These are phyloP conservation scores for Aegilops bicornis DNA, from an alignment of 176 grass and related monocot genomes.

Conservation along the genomic window DNA sequence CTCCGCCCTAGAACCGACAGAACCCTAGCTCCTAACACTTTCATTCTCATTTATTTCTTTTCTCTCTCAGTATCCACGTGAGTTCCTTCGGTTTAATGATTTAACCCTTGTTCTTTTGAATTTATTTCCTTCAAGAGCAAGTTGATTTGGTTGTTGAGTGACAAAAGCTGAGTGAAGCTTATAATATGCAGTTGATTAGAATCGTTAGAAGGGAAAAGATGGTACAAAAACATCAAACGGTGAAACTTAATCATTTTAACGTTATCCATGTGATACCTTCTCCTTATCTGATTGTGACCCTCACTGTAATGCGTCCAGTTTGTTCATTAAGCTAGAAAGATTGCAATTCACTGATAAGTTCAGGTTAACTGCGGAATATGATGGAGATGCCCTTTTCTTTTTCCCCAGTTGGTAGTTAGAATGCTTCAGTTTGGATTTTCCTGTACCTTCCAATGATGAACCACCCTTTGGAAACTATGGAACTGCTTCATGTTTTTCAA, in stretches of 20 bases:
- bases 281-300: neutral
- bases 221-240: neutral
- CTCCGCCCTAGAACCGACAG: too few species aligned
- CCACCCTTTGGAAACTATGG: neutral
- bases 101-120: neutral
- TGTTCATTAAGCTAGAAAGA: neutral
- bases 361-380: neutral
- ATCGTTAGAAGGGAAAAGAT: neutral
- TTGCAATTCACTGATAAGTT: neutral
- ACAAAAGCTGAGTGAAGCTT: neutral
- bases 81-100: neutral
- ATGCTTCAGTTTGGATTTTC: neutral
- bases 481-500: neutral
- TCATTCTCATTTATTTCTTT: neutral
- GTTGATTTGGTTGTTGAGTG: conserved; percentile 16
- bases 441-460: neutral
- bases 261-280: neutral
- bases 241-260: neutral
- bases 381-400: neutral
- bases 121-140: neutral
- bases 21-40: too few species aligned
- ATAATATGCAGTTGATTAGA: neutral
- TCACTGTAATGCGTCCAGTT: neutral
- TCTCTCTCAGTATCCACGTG: neutral
- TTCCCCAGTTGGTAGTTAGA: neutral